These are phyloP conservation scores for Suillus plorans DNA, from an alignment of 768 basidiomycete species.

Conservation along the genomic window DNA sequence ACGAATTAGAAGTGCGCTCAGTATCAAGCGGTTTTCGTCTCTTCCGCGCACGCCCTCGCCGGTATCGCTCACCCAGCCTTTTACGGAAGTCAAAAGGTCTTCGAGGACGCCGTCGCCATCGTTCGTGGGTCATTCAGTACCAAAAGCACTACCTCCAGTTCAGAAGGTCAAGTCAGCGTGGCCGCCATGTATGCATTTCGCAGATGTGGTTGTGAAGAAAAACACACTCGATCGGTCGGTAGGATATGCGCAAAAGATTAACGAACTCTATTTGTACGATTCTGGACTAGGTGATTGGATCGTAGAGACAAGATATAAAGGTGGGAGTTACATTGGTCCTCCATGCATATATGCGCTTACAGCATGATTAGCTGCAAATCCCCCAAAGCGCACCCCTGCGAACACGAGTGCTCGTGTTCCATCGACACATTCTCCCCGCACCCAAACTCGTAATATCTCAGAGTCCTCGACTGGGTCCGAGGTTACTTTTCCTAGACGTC, in stretches of 20 bases:
- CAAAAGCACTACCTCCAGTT: slow-evolving; percentile 19
- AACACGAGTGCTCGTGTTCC: slow-evolving; percentile 27
- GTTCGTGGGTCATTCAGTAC: slow-evolving; percentile 32
- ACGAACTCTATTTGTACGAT: slow-evolving; percentile 73
- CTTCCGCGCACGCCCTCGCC: slow-evolving; percentile 68
- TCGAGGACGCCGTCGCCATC: slow-evolving; percentile 26
- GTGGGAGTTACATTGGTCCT: slow-evolving; percentile 34
- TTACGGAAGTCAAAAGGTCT: slow-evolving; percentile 22
- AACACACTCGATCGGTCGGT: slow-evolving; percentile 65
- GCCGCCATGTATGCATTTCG: slow-evolving; percentile 70
- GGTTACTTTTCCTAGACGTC: slow-evolving; percentile 73
- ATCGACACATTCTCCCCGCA: slow-evolving; percentile 42
- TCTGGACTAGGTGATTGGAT: slow-evolving; percentile 83
- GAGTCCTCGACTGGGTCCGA: slow-evolving; percentile 72
- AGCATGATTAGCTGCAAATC: slow-evolving; percentile 19
- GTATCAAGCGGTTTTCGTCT: slow-evolving; percentile 48
- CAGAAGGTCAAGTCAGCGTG: slow-evolving; percentile 38
- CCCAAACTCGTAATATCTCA: slow-evolving; percentile 67
- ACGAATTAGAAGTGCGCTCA: slow-evolving; percentile 27
- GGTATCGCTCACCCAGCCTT: slow-evolving; percentile 37
- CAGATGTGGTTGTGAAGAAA: slow-evolving; percentile 57
- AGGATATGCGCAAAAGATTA: slow-evolving; percentile 80
- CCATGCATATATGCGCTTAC: slow-evolving; percentile 9
- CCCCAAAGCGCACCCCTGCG: slow-evolving; percentile 26
- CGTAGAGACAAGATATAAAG: slow-evolving; percentile 49